Evolutionary conservation across 2,329 filamentous ascomycete genomes (phyloP).

Genomic region (Aureobasidium namibiae): DNA sequence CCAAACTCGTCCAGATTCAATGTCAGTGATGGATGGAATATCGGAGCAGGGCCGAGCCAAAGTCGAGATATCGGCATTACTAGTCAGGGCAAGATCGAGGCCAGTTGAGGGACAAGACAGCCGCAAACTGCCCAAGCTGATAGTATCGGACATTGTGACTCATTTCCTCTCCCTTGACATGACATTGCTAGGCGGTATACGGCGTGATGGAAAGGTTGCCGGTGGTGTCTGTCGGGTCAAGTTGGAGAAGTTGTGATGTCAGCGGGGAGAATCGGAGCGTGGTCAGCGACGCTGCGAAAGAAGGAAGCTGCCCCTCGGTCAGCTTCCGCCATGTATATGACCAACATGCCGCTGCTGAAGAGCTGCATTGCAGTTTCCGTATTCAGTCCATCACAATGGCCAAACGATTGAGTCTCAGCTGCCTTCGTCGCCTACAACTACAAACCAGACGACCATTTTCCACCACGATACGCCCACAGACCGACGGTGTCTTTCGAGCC

Average conservation of each 20-base stretch:
- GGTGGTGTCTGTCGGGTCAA: neutral
- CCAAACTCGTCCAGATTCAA: neutral
- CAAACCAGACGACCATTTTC: conserved; percentile 5
- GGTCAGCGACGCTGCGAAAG: neutral
- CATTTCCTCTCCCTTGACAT: neutral
- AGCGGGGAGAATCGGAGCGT: conserved; percentile 8
- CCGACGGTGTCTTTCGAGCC: conserved; percentile 53
- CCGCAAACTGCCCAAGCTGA: neutral
- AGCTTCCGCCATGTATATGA: neutral
- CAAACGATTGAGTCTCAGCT: neutral
- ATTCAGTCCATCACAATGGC: neutral
- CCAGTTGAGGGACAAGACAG: conserved; percentile 2
- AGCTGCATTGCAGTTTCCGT: neutral
- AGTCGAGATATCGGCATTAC: neutral
- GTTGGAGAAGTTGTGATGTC: conserved; percentile 1
- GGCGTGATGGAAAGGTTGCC: neutral
- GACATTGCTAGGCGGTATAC: neutral
- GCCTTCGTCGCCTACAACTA: neutral
- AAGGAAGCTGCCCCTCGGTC: neutral
- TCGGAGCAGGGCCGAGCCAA: neutral
- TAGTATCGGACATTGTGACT: neutral
- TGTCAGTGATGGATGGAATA: neutral
- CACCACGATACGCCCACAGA: conserved; percentile 21
- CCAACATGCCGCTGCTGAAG: neutral
- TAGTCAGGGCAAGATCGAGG: neutral